A percentile compares a stretch with the other conserved stretches of the same genome.
Evolutionary conservation across 352 stramenopile genomes (phyloP).

Genomic region (Phytopythium chamaehyphon): DNA sequence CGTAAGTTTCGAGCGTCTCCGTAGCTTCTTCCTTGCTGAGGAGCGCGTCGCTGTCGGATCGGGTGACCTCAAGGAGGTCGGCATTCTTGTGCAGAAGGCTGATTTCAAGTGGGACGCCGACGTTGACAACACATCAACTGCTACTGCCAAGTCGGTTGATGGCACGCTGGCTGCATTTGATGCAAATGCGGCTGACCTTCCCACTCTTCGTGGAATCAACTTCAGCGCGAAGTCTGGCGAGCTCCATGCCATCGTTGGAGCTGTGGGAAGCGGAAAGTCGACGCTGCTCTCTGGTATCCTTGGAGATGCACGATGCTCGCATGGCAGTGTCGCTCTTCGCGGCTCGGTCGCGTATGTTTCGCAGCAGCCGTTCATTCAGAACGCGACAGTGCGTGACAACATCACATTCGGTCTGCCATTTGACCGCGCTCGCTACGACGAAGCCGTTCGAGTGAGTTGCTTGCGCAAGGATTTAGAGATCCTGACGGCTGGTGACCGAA

Average conservation of each 20-base stretch:
- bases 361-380: constrained; percentile 97
- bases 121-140: constrained; percentile 15
- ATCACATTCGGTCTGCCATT: constrained; percentile 93
- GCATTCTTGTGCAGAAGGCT: constrained; percentile 42
- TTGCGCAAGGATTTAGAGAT: constrained; percentile 88
- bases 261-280: constrained; percentile 63
- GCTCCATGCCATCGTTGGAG: constrained; percentile 56
- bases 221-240: constrained; percentile 72
- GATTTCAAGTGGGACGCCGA: constrained; percentile 68
- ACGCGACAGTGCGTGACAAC: constrained; percentile 95
- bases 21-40: constrained; percentile 63
- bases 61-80: constrained; percentile 74
- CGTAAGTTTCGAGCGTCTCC: constrained; percentile 58
- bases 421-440: constrained; percentile 53
- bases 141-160: constrained; percentile 37
- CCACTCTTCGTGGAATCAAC: constrained; percentile 47
- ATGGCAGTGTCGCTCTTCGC: constrained; percentile 52
- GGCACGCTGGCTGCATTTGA: constrained; percentile 10
- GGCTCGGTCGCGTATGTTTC: constrained; percentile 93
- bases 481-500: constrained; percentile 91
- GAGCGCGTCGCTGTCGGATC: constrained; percentile 64
- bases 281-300: constrained; percentile 62
- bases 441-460: constrained; percentile 54
- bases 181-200: constrained; percentile 8
- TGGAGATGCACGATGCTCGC: constrained; percentile 49